Evolutionary conservation across 371 early-diverging fungal species (phyloP), one percentile per base, ranked within the genome.

Genomic region (Rhizopus arrhizus): DNA sequence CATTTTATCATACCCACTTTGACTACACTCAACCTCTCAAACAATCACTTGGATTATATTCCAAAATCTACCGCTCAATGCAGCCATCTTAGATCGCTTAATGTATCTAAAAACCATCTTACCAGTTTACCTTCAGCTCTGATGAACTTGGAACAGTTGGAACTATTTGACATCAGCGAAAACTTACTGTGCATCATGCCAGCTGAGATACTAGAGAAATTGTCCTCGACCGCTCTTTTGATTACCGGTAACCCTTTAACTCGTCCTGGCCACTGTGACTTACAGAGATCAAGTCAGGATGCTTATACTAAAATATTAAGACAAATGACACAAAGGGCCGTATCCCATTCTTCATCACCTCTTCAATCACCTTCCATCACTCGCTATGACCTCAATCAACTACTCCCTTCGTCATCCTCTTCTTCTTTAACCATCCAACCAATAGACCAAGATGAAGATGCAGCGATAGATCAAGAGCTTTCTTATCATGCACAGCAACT

Each of bases 191-290:
- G 86, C 48, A 80, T 85, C 46, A 74, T 87, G 59, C 88, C 88
- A 31, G 80, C 76, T 5, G 85, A 85, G 49, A 77, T 86, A 7
- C 66, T 82, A 7, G 81, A 84, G 40, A 78, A 77, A 22, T 75
- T 87, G 84, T 50, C 56, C n/a, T 74, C 72, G 13, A 79, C 83
- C 0, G 81, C 83, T 0, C 61, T 87, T 11, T 59, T 85, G 38
- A 77, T 87, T 38, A 85, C 84, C 10, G 86, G 85, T 8, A 87
- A 87, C 47, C 88, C 88, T 2, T 67, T 87, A 56, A 85, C 83
- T 22, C 73, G 79, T 8, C 74, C 77, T 13, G 81, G 77, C 4
- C 68, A 73, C 31, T 80, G 81, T 65, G 75, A 77, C 56, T 62
- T 66, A 15, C 60, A 40, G 61, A 64, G 40, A 58, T 66, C 55